Percentiles rank a stretch among this genome's conserved stretches.
Evolutionary conservation across 1,284 basidiomycete species (phyloP).

Genomic region (Moesziomyces sp.): DNA sequence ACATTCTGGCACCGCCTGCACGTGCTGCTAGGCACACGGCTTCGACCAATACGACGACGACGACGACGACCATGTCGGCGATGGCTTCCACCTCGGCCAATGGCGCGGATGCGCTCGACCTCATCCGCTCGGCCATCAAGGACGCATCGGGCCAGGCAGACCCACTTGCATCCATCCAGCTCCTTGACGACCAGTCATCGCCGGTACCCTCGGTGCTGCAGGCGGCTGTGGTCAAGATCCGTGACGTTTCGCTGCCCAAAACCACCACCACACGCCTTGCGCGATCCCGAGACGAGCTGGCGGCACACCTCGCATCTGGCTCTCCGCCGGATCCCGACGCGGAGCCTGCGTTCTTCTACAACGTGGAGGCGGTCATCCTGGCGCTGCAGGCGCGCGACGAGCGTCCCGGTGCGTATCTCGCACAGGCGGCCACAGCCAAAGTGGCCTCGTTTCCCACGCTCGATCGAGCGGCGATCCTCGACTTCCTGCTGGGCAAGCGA

Average conservation of each 20-base stretch:
- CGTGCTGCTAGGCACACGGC: background rate
- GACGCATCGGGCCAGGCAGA: conserved; percentile 5
- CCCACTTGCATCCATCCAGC: conserved; percentile 25
- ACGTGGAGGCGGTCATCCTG: conserved; percentile 60
- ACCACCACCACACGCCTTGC: conserved; percentile 36
- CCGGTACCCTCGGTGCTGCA: conserved; percentile 24
- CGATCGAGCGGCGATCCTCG: conserved; percentile 58
- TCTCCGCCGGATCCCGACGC: conserved; percentile 23
- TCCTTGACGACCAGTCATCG: conserved; percentile 22
- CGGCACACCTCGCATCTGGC: conserved; percentile 19
- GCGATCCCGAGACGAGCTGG: conserved; percentile 39
- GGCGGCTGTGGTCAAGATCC: conserved; percentile 19
- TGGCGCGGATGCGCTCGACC: conserved; percentile 32
- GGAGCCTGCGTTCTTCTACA: conserved; percentile 52
- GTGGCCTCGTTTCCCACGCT: conserved; percentile 56
- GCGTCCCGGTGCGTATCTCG: conserved; percentile 59
- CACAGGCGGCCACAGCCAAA: conserved; percentile 54
- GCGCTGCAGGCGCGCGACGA: conserved; percentile 57
- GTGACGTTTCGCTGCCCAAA: conserved; percentile 20
- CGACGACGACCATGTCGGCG: background rate
- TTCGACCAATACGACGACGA: background rate
- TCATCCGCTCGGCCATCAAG: conserved; percentile 38
- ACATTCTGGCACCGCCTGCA: no score
- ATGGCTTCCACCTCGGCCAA: conserved; percentile 19
- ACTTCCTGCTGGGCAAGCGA: conserved; percentile 58